phyloP scores from a whole-genome alignment of 1,284 basidiomycete species.

The Butyriboletus appendiculatus region DNA sequence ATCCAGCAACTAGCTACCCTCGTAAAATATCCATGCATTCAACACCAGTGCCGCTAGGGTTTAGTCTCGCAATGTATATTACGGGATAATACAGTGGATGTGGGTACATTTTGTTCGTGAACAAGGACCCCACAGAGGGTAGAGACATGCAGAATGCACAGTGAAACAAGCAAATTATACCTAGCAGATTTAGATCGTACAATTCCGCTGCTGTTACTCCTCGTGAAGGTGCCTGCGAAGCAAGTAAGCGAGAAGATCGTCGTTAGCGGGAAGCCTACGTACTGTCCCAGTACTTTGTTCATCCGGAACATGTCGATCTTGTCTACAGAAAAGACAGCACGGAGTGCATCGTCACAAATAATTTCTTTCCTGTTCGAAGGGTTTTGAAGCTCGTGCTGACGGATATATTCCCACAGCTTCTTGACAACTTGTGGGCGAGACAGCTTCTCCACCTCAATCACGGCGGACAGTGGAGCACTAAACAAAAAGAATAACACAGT shows the following conservation, averaged over 20 bases:
- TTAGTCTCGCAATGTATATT: slow-evolving; percentile 9
- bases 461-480: slow-evolving; percentile 63
- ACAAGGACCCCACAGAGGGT: neutral
- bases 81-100: slow-evolving; percentile 11
- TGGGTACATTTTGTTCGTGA: slow-evolving; percentile 10
- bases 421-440: slow-evolving; percentile 90
- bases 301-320: slow-evolving; percentile 87
- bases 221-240: slow-evolving; percentile 35
- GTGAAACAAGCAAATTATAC: neutral
- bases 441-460: slow-evolving; percentile 60
- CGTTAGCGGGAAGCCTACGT: slow-evolving; percentile 34
- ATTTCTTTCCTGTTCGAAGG: slow-evolving; percentile 80
- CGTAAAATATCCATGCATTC: slow-evolving; percentile 2
- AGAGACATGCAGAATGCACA: neutral
- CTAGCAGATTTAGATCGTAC: slow-evolving; percentile 7
- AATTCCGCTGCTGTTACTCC: slow-evolving; percentile 11
- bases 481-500: slow-evolving; percentile 10
- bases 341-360: slow-evolving; percentile 71
- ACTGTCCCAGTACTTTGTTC: slow-evolving; percentile 83
- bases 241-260: neutral
- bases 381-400: slow-evolving; percentile 76
- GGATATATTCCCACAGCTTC: slow-evolving; percentile 85
- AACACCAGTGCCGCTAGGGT: neutral
- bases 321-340: slow-evolving; percentile 71
- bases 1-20: slow-evolving; percentile 2